A percentile compares a stretch with the other conserved stretches of the same genome.
These are phyloP conservation scores for Spencermartinsiella ligniputridi DNA, from an alignment of 1,139 yeast genomes.

Conservation along the genomic window DNA sequence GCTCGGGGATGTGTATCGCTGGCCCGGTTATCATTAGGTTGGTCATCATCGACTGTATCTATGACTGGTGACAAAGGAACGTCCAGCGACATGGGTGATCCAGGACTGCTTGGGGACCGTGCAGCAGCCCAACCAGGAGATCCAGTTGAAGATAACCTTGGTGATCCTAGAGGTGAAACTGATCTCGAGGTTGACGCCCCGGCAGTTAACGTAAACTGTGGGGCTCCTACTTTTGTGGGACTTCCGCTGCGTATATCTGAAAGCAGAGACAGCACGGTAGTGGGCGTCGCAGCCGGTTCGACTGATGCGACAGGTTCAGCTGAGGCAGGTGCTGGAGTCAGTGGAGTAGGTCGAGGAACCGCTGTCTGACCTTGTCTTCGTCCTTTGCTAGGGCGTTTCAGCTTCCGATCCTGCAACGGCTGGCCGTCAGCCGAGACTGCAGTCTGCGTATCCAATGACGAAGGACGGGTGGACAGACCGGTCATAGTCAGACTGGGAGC, in stretches of 20 bases:
- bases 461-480: not conserved
- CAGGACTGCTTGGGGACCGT: slow-evolving; percentile 3
- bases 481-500: not conserved
- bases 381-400: slow-evolving; percentile 21
- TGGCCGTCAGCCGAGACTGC: not conserved
- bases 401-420: slow-evolving; percentile 14
- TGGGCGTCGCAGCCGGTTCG: slow-evolving; percentile 10
- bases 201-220: not conserved
- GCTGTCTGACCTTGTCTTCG: not conserved
- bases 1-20: slow-evolving; percentile 11
- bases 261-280: slow-evolving; percentile 22
- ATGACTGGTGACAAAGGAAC: slow-evolving; percentile 2
- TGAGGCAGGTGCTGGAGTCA: not conserved
- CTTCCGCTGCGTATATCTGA: slow-evolving; percentile 21
- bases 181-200: not conserved
- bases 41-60: slow-evolving; percentile 3
- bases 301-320: slow-evolving; percentile 3
- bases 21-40: slow-evolving; percentile 6
- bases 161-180: not conserved
- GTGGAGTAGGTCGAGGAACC: not conserved
- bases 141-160: not conserved
- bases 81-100: slow-evolving; percentile 8
- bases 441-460: slow-evolving; percentile 1
- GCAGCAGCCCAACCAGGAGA: not conserved
- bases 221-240: slow-evolving; percentile 4